Conservation (phyloP, 2,329 filamentous ascomycete genomes). For the Penicillium sp. region DNA sequence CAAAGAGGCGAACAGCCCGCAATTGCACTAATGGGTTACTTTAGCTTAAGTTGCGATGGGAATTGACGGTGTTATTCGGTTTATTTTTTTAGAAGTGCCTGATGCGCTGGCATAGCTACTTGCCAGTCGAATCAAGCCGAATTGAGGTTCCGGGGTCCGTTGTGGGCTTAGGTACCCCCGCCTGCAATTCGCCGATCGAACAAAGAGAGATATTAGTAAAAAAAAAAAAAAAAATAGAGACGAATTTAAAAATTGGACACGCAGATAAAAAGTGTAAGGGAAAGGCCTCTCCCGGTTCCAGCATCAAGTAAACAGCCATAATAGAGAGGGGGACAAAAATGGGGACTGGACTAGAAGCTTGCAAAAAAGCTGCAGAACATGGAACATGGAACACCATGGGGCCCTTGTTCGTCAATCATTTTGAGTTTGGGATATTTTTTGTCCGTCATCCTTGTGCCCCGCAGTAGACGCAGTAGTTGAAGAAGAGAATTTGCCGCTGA, state of each 20-base stretch:
- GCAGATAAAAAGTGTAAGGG: background rate
- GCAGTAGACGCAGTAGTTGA: conserved; percentile 15
- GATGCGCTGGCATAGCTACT: conserved; percentile 89
- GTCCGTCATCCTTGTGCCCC: conserved; percentile 14
- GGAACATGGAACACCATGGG: background rate
- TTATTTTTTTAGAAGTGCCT: conserved; percentile 23
- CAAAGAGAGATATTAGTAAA: background rate
- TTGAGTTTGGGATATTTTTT: conserved; percentile 15
- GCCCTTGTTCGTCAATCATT: background rate
- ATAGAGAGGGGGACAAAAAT: background rate
- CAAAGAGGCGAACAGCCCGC: conserved; percentile 1
- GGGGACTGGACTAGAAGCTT: background rate
- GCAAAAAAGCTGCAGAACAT: background rate
- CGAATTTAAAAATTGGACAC: background rate
- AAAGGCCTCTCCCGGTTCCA: background rate
- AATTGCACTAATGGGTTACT: conserved; percentile 4
- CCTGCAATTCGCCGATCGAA: conserved; percentile 34
- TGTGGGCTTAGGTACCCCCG: conserved; percentile 8
- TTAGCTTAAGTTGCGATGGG: background rate
- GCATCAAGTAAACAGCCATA: background rate
- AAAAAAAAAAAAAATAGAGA: background rate
- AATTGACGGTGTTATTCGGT: background rate
- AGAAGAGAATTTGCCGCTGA: conserved; percentile 14
- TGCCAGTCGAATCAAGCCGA: conserved; percentile 60
- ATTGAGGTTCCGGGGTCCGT: conserved; percentile 15